phyloP scores from a whole-genome alignment of 2,329 filamentous ascomycete genomes.

The Phyllosticta paracitricarpa region DNA sequence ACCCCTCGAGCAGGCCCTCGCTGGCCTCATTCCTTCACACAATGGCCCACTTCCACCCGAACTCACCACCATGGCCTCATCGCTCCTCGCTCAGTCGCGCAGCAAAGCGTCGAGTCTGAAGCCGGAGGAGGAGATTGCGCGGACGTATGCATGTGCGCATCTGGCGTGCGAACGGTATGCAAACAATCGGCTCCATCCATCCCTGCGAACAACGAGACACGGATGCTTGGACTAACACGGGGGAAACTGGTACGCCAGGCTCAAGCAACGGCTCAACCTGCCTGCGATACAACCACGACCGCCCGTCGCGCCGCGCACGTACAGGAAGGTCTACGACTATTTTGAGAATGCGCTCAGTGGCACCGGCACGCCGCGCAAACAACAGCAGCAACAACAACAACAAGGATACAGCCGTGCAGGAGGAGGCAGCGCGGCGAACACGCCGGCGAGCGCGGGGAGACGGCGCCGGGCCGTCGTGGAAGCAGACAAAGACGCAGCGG shows the following conservation, averaged over 20 bases:
- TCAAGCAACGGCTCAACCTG: slow-evolving; percentile 67
- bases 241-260: slow-evolving; percentile 34
- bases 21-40: slow-evolving; percentile 64
- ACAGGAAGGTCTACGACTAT: slow-evolving; percentile 74
- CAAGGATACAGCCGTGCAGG: slow-evolving; percentile 13
- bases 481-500: background rate
- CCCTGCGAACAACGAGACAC: background rate
- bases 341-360: slow-evolving; percentile 62
- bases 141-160: slow-evolving; percentile 74
- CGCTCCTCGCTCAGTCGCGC: slow-evolving; percentile 70
- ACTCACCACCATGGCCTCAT: slow-evolving; percentile 62
- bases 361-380: slow-evolving; percentile 6
- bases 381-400: slow-evolving; percentile 7
- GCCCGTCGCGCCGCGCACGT: slow-evolving; percentile 68
- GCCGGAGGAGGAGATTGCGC: slow-evolving; percentile 77
- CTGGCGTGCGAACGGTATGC: slow-evolving; percentile 75
- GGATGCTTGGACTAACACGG: background rate
- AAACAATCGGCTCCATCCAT: slow-evolving; percentile 13
- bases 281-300: slow-evolving; percentile 66
- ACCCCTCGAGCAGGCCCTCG: slow-evolving; percentile 61
- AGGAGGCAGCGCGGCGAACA: slow-evolving; percentile 11
- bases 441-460: slow-evolving; percentile 4
- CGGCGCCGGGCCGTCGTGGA: too few relatives aligned
- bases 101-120: slow-evolving; percentile 68
- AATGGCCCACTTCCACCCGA: slow-evolving; percentile 55